Evolutionary conservation across 1,284 basidiomycete species (phyloP), one percentile per base, ranked within the genome.

Genomic region (Ceratobasidium sp.): DNA sequence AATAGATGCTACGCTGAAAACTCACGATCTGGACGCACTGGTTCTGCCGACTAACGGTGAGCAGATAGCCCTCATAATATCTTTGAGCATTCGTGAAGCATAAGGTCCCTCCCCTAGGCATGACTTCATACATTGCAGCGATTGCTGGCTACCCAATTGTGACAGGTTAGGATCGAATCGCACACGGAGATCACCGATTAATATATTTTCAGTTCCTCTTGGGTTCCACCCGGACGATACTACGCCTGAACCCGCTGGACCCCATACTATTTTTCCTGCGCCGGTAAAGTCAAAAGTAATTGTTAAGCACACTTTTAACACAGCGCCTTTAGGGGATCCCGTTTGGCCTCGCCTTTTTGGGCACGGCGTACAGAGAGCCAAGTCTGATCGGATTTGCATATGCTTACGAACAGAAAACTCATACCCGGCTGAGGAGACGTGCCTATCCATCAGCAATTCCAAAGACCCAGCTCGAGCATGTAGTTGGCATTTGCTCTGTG

Each of bases 401-500:
- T 75, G 86, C 87, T 0, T 88, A 86, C 73, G 87, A 89, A 73
- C 86, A 88, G 72, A 79, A 80, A 71, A 89, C 87, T 0, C 78
- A 83, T 70, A 84, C 82, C 2, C 75, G 87, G 16, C 73, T 84
- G 42, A 74, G 76, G 62, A 77, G 83, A 69, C 80, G 76, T 70
- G 85, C 87, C 0, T 86, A 82, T 72, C 33, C 4, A 36, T 4
- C 4, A 36, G 33, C 33, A 5, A 82, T 86, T 33, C 86, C 86
- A 1, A 83, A 77, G 73, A 87, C 84, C 5, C 87, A 89, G 77
- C 75, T 88, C 70, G 75, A 71, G 27, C 83, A 87, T 72, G 76
- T 84, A 13, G 16, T 46, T n/a, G n/a, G n/a, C n/a, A n/a, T n/a
- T n/a, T n/a, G n/a, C n/a, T n/a, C n/a, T n/a, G n/a, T n/a, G n/a